These are phyloP conservation scores for Aspergillus diversus DNA, from an alignment of 495 filamentous ascomycete genomes.

Conservation along the genomic window DNA sequence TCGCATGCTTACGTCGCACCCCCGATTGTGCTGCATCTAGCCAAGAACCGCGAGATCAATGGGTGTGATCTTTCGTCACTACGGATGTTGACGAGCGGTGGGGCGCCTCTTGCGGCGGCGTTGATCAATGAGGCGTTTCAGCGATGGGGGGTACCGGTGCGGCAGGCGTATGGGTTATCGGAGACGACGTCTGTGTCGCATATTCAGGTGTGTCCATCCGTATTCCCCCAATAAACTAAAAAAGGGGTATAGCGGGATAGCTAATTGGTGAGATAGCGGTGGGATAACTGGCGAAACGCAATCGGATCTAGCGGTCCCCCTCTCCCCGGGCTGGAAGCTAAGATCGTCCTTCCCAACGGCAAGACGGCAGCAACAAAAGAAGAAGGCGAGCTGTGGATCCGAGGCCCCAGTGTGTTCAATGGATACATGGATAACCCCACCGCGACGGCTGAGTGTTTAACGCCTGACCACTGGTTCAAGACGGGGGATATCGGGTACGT, in stretches of 20 bases:
- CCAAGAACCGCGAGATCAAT: slow-evolving; percentile 65
- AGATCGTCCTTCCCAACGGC: background rate
- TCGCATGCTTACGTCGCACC: slow-evolving; percentile 78
- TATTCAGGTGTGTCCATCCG: slow-evolving; percentile 39
- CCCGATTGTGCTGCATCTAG: slow-evolving; percentile 74
- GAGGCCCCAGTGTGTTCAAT: slow-evolving; percentile 61
- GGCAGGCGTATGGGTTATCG: slow-evolving; percentile 80
- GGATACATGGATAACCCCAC: slow-evolving; percentile 56
- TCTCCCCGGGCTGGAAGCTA: slow-evolving; percentile 7
- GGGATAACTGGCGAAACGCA: slow-evolving; percentile 3
- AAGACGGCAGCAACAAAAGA: background rate
- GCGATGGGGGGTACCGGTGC: slow-evolving; percentile 66
- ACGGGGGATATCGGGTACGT: slow-evolving; percentile 60
- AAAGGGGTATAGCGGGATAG: too few species aligned
- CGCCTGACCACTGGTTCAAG: slow-evolving; percentile 48
- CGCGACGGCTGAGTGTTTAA: slow-evolving; percentile 43
- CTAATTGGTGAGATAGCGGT: slow-evolving; percentile 3
- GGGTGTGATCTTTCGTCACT: slow-evolving; percentile 74
- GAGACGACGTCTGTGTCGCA: slow-evolving; percentile 58
- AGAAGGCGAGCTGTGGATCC: slow-evolving; percentile 54
- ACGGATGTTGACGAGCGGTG: slow-evolving; percentile 77
- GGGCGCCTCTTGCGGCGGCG: slow-evolving; percentile 76
- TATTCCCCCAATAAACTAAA: background rate
- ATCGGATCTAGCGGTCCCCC: slow-evolving; percentile 33
- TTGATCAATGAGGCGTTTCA: slow-evolving; percentile 72